Percentiles rank a stretch among this genome's conserved stretches.
phyloP scores from a whole-genome alignment of 495 filamentous ascomycete species.

The Aspergillus cristatus region DNA sequence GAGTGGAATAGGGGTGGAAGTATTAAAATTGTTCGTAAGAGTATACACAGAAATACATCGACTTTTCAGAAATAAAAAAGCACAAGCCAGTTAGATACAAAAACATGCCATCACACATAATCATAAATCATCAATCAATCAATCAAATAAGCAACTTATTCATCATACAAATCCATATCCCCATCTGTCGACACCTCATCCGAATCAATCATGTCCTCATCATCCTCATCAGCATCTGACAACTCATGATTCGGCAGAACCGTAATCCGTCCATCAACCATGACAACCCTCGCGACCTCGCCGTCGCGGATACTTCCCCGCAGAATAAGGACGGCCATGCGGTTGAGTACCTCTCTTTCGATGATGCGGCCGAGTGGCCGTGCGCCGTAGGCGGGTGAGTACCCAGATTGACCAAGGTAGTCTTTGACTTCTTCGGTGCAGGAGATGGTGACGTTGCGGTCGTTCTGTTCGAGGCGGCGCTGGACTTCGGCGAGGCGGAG shows the following conservation, averaged over 20 bases:
- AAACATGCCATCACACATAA: no score
- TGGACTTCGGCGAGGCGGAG: slow-evolving; percentile 84
- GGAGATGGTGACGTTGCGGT: slow-evolving; percentile 67
- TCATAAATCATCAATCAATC: no score
- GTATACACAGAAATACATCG: no score
- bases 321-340: slow-evolving; percentile 80
- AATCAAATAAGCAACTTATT: slow-evolving; percentile 21
- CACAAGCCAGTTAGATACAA: no score
- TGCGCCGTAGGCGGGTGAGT: slow-evolving; percentile 90
- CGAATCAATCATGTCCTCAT: slow-evolving; percentile 61
- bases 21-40: no score
- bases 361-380: slow-evolving; percentile 80
- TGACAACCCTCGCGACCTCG: slow-evolving; percentile 67
- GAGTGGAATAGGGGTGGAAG: no score
- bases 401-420: slow-evolving; percentile 79
- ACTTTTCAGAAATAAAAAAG: no score
- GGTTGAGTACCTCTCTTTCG: slow-evolving; percentile 93
- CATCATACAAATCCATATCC: slow-evolving; percentile 73
- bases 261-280: slow-evolving; percentile 65
- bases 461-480: slow-evolving; percentile 70
- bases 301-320: slow-evolving; percentile 77
- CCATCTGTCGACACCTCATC: slow-evolving; percentile 61
- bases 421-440: slow-evolving; percentile 78
- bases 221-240: slow-evolving; percentile 40
- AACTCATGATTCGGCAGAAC: slow-evolving; percentile 77